Evolutionary conservation across 176 grass and related monocot genomes (phyloP), one percentile per base, ranked within the genome.

Genomic region (Eremochloa ophiuroides): DNA sequence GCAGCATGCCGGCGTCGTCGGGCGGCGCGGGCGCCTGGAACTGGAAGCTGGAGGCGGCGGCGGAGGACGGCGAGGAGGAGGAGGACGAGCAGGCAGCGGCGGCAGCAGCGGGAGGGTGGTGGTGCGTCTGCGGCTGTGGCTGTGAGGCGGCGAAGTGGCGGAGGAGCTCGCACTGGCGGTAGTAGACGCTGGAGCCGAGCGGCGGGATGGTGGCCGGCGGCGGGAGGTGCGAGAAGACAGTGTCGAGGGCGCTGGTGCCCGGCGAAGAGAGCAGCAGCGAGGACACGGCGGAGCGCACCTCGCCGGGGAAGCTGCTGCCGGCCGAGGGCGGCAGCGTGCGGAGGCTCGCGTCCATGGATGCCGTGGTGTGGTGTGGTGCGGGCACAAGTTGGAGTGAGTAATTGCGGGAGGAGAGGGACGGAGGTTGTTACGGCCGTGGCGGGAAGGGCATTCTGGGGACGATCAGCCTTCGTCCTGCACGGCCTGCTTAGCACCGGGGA

Each of bases 151-250:
- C 75, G 79, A 99, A 86, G 43, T 75, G 83, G 66, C 85, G 84
- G 13, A 99, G 93, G 34, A 99, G 91, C 85, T 99, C 96, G 43
- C 86, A 86, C 75, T 95, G 96, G 27, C 82, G 92, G 82, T 90
- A 90, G 86, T 99, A 99, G 51, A 95, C 93, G 42, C 84, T 85
- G 82, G 96, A 99, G 64, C 93, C 96, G 53, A 99, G 93, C 44
- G 86, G 79, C 59, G 87, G 77, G 48, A 88, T 89, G 18, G 84
- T 80, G 31, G 85, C 62, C 0, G 87, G 62, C 1, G 88, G 91
- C 10, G 88, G 88, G 15, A 91, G 88, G 35, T 99, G 91, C 25
- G 89, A 87, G 78, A 99, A 99, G 62, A 99, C 78, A 22, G 91
- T 88, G 89, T 99, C 93, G 37, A 99, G 69, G 4, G 91, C 84